Conservation (phyloP, 371 early-diverging fungal genomes). For the Basidiobolus heterosporus region DNA sequence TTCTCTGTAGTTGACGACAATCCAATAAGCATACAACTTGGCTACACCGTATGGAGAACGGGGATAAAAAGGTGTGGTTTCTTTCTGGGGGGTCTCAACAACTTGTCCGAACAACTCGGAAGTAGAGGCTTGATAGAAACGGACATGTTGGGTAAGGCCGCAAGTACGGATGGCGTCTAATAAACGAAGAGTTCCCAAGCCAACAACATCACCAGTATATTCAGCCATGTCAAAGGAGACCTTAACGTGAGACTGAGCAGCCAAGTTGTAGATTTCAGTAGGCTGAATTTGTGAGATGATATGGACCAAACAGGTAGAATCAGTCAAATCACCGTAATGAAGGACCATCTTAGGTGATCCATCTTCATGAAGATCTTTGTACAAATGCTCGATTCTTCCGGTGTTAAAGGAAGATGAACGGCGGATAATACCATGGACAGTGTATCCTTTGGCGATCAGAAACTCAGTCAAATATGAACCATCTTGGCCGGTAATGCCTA, state of each 20-base stretch:
- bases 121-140: slow-evolving; percentile 75
- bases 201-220: slow-evolving; percentile 79
- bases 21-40: slow-evolving; percentile 72
- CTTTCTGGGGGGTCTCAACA: slow-evolving; percentile 62
- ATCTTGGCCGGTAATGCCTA: slow-evolving; percentile 75
- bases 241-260: slow-evolving; percentile 59
- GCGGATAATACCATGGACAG: slow-evolving; percentile 72
- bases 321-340: slow-evolving; percentile 75
- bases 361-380: slow-evolving; percentile 51
- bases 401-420: slow-evolving; percentile 75
- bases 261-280: slow-evolving; percentile 65
- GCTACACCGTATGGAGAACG: slow-evolving; percentile 72
- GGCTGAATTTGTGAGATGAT: slow-evolving; percentile 61
- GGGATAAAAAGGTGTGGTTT: slow-evolving; percentile 76
- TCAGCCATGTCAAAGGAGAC: slow-evolving; percentile 81
- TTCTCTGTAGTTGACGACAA: slow-evolving; percentile 67
- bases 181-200: slow-evolving; percentile 59
- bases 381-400: slow-evolving; percentile 64
- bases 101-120: slow-evolving; percentile 73
- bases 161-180: slow-evolving; percentile 69
- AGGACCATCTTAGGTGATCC: slow-evolving; percentile 54
- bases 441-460: slow-evolving; percentile 57
- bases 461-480: slow-evolving; percentile 67
- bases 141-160: slow-evolving; percentile 46
- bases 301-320: slow-evolving; percentile 62